A percentile compares a stretch with the other conserved stretches of the same genome.
These are phyloP conservation scores for Candida cerambycidarum DNA, from an alignment of 805 yeast species.

Conservation along the genomic window DNA sequence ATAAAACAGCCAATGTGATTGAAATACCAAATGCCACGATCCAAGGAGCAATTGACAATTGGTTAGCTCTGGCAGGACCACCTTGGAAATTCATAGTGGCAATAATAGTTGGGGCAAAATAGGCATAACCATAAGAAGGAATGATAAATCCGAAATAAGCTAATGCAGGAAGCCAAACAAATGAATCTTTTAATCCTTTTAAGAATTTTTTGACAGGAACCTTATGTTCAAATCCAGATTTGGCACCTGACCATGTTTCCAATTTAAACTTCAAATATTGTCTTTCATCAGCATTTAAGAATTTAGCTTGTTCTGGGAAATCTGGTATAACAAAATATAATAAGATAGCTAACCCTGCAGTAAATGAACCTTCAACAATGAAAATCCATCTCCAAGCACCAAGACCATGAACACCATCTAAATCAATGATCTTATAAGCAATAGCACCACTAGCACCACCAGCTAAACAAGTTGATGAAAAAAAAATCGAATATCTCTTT, in stretches of 20 bases:
- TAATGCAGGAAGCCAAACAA: slow-evolving; percentile 56
- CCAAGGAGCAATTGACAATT: slow-evolving; percentile 87
- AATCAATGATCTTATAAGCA: slow-evolving; percentile 61
- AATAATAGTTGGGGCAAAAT: slow-evolving; percentile 69
- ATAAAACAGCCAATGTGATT: slow-evolving; percentile 58
- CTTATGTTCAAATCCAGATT: slow-evolving; percentile 50
- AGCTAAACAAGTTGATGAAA: slow-evolving; percentile 69
- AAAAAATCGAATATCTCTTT: slow-evolving; percentile 66
- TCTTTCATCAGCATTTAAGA: slow-evolving; percentile 48
- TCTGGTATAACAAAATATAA: slow-evolving; percentile 58
- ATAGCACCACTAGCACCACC: slow-evolving; percentile 80
- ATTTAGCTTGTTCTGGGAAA: slow-evolving; percentile 69
- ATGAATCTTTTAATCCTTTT: slow-evolving; percentile 57
- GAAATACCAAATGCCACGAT: slow-evolving; percentile 68
- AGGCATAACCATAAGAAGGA: slow-evolving; percentile 77
- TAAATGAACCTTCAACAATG: slow-evolving; percentile 46
- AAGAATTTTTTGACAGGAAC: slow-evolving; percentile 46
- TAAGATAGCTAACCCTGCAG: slow-evolving; percentile 34
- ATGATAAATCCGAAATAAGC: slow-evolving; percentile 65
- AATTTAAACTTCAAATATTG: slow-evolving; percentile 58
- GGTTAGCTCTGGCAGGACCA: slow-evolving; percentile 65
- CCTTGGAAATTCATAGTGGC: slow-evolving; percentile 56
- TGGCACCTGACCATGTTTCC: slow-evolving; percentile 33
- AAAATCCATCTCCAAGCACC: slow-evolving; percentile 53
- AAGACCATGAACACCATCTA: slow-evolving; percentile 46